These are phyloP conservation scores for Penicillium pulvis DNA, from an alignment of 495 filamentous ascomycete genomes.

Conservation along the genomic window DNA sequence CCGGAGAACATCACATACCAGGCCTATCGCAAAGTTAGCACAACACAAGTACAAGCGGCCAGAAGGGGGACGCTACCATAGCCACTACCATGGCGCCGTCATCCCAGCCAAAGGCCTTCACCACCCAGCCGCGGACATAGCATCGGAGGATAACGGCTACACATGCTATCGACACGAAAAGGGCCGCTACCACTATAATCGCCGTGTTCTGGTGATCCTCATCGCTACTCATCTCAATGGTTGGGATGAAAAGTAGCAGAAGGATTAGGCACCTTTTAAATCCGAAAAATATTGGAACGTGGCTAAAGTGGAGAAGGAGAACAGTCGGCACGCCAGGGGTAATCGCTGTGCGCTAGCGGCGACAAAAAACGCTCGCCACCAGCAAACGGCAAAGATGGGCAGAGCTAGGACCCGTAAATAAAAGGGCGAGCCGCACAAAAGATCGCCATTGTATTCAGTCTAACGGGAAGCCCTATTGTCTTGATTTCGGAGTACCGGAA, in stretches of 20 bases:
- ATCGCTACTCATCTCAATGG: background rate
- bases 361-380: background rate
- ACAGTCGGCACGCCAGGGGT: background rate
- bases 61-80: conserved; percentile 20
- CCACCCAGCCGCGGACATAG: conserved; percentile 43
- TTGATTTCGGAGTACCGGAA: background rate
- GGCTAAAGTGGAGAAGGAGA: background rate
- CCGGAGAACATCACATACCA: conserved; percentile 42
- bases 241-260: background rate
- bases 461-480: background rate
- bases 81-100: conserved; percentile 43
- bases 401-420: background rate
- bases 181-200: conserved; percentile 33
- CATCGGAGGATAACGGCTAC: conserved; percentile 42
- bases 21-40: conserved; percentile 15
- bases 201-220: background rate
- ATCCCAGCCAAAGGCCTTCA: conserved; percentile 48
- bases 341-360: background rate
- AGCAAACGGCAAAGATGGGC: background rate
- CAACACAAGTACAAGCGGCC: background rate
- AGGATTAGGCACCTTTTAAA: background rate
- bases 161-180: conserved; percentile 38
- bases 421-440: background rate
- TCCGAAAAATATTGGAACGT: background rate
- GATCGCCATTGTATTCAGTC: background rate